A percentile compares a stretch with the other conserved stretches of the same genome.
Conservation (phyloP, 202 grass and related monocot genomes). For the Miscanthus sacchariflorus region DNA sequence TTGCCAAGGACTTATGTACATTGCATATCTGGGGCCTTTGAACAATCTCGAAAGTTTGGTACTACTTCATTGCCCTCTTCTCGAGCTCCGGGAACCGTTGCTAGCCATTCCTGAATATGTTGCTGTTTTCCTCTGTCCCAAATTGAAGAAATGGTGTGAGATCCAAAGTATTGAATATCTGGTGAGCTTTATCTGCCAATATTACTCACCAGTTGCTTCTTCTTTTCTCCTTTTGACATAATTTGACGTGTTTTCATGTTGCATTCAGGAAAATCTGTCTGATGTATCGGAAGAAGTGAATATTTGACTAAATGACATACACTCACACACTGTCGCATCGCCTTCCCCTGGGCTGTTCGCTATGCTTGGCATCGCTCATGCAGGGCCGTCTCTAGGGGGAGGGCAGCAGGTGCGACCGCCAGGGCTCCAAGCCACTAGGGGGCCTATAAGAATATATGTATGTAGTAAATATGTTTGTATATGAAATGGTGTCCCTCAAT, state of each 20-base stretch:
- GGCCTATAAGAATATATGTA: too few species aligned
- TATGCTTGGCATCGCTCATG: too few species aligned
- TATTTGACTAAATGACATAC: background rate
- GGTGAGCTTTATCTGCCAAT: background rate
- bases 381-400: too few species aligned
- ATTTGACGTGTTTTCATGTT: background rate
- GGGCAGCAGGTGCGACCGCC: too few species aligned
- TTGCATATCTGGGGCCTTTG: background rate
- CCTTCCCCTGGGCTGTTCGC: too few species aligned
- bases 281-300: background rate
- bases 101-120: conserved; percentile 30
- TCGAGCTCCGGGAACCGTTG: conserved; percentile 23
- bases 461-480: too few species aligned
- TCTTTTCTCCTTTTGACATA: too few species aligned
- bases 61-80: conserved; percentile 39
- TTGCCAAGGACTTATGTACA: conserved; percentile 31
- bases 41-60: conserved; percentile 40
- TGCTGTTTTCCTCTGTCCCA: conserved; percentile 44
- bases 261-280: background rate
- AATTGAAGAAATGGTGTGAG: conserved; percentile 47
- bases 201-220: background rate
- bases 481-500: too few species aligned
- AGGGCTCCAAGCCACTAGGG: too few species aligned
- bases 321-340: background rate
- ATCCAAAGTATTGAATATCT: conserved; percentile 28